Percentiles rank a stretch among this genome's conserved stretches.
Conservation (phyloP, 306 rosid species). For the apple (Malus domestica) region DNA sequence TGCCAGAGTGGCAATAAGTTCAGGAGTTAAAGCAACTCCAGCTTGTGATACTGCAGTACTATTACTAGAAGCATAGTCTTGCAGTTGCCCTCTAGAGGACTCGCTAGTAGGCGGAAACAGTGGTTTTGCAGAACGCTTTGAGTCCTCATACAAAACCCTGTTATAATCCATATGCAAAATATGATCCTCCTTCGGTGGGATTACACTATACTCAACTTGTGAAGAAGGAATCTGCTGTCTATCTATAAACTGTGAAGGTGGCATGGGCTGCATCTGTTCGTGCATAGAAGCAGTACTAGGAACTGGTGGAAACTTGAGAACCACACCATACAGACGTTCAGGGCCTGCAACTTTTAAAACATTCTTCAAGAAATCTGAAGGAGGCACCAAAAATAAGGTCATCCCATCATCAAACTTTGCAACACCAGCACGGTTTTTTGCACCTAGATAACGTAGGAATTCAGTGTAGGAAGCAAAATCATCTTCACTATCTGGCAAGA, state of each 20-base stretch:
- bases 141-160: conserved; percentile 55
- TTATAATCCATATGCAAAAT: conserved; percentile 49
- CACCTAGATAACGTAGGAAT: conserved; percentile 85
- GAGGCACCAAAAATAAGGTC: conserved; percentile 93
- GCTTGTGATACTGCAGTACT: conserved; percentile 54
- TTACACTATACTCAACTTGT: conserved; percentile 47
- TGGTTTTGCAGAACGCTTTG: conserved; percentile 50
- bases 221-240: conserved; percentile 56
- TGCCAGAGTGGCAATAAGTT: conserved; percentile 86
- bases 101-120: conserved; percentile 42
- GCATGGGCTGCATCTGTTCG: conserved; percentile 45
- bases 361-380: conserved; percentile 80
- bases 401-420: conserved; percentile 87
- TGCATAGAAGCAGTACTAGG: conserved; percentile 43
- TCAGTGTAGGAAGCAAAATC: conserved; percentile 99
- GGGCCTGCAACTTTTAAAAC: conserved; percentile 91
- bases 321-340: conserved; percentile 93
- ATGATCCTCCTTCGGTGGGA: conserved; percentile 56
- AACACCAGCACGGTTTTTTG: conserved; percentile 95
- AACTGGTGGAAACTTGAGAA: conserved; percentile 78
- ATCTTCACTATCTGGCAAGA: conserved; percentile 92
- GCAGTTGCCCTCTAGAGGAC: conserved; percentile 44
- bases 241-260: conserved; percentile 52
- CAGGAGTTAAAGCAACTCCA: conserved; percentile 81
- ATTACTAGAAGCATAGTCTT: conserved; percentile 45